phyloP scores from a whole-genome alignment of 2,329 filamentous ascomycete genomes.

The Cercospora sp. region DNA sequence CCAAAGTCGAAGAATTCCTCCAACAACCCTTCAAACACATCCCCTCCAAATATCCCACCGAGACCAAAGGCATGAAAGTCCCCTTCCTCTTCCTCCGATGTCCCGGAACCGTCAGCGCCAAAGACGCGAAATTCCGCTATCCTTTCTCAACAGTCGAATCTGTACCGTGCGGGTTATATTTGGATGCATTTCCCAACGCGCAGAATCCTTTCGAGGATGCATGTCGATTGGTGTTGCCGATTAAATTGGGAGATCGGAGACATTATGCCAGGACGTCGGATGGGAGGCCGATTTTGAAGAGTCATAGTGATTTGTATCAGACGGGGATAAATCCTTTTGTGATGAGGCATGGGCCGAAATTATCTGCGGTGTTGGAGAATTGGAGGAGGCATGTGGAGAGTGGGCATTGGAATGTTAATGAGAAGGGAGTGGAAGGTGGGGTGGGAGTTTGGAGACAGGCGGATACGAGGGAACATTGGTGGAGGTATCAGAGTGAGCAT shows the following conservation, averaged over 20 bases:
- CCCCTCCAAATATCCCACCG: slow-evolving; percentile 31
- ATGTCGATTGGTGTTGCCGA: slow-evolving; percentile 37
- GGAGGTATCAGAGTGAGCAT: slow-evolving; percentile 36
- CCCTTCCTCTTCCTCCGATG: slow-evolving; percentile 39
- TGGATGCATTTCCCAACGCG: slow-evolving; percentile 38
- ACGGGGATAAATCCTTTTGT: slow-evolving; percentile 39
- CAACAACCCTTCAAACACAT: slow-evolving; percentile 39
- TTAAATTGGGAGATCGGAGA: slow-evolving; percentile 33
- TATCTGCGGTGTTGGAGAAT: slow-evolving; percentile 37
- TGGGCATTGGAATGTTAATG: slow-evolving; percentile 38
- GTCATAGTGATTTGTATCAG: slow-evolving; percentile 38
- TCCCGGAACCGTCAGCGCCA: slow-evolving; percentile 35
- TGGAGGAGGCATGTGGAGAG: slow-evolving; percentile 37
- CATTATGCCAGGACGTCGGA: slow-evolving; percentile 37
- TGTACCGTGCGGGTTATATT: slow-evolving; percentile 40
- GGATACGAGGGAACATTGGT: slow-evolving; percentile 39
- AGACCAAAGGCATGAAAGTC: slow-evolving; percentile 38
- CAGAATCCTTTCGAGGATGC: slow-evolving; percentile 40
- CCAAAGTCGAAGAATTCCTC: slow-evolving; percentile 39
- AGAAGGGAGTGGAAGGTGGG: slow-evolving; percentile 35
- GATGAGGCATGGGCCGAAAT: slow-evolving; percentile 38
- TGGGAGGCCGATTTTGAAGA: slow-evolving; percentile 33
- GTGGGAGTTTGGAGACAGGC: slow-evolving; percentile 38
- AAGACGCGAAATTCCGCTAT: slow-evolving; percentile 39
- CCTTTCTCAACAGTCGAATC: slow-evolving; percentile 37